Evolutionary conservation across 2,329 filamentous ascomycete species (phyloP).

Genomic region (Tolypocladium amazonense): DNA sequence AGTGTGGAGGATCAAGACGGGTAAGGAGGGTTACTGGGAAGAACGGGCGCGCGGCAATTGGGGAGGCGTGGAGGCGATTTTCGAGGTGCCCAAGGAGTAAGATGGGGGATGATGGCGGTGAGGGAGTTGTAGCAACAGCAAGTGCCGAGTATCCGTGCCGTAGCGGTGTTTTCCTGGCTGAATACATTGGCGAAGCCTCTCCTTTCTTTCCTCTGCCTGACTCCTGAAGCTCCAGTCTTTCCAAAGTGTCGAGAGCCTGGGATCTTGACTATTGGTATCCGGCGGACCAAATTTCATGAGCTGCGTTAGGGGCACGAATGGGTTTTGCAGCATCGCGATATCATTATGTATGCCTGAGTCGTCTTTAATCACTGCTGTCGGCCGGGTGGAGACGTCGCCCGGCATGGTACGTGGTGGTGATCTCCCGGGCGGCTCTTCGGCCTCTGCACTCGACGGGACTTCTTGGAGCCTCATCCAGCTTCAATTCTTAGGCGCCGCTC

Average conservation of each 20-base stretch:
- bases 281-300: background rate
- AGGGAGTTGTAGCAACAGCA: background rate
- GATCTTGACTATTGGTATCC: background rate
- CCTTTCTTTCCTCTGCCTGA: background rate
- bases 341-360: too few species aligned
- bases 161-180: background rate
- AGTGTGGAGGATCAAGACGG: constrained; percentile 65
- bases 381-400: too few species aligned
- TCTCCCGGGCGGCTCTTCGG: background rate
- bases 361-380: too few species aligned
- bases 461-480: background rate
- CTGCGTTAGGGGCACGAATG: background rate
- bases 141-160: background rate
- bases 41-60: constrained; percentile 61
- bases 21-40: constrained; percentile 92
- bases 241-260: background rate
- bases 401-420: too few species aligned
- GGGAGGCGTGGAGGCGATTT: constrained; percentile 45
- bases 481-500: background rate
- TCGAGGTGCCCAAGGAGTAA: constrained; percentile 21
- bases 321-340: background rate
- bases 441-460: background rate
- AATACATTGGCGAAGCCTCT: background rate
- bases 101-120: constrained; percentile 5
- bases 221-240: background rate